Evolutionary conservation across 2,329 filamentous ascomycete species (phyloP), one percentile per base, ranked within the genome.

Genomic region (Berkeleyomyces basicola): DNA sequence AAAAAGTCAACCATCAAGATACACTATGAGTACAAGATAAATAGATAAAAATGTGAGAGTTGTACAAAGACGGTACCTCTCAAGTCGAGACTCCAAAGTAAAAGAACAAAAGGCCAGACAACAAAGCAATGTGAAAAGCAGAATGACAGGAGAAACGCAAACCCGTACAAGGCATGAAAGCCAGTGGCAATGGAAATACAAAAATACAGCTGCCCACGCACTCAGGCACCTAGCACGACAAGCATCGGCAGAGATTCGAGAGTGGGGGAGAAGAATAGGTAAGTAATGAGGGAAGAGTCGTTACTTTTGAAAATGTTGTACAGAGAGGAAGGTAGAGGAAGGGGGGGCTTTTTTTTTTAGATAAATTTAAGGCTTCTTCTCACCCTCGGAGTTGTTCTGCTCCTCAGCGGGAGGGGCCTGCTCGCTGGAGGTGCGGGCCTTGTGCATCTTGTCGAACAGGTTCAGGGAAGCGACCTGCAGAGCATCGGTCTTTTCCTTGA

Each of bases 391-490:
- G n/a, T 39, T 42, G 81, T 88, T 88, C 79, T 90, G 84, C 68
- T 80, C 84, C 73, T 88, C 84, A 66, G 81, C 71, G 70, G 76
- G 74, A 76, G 77, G 72, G 4, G 63, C 43, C 72, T 78, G 75
- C 71, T 81, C 75, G 69, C 79, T 79, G 79, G 91, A 87, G 69
- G 77, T 75, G 70, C 89, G 86, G 69, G 92, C 90, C 82, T 95
- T 95, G 88, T 99, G 92, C 89, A 99, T 96, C 87, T 97, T 96
- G 81, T 97, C 93, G 76, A 99, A 97, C 72, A 97, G 85, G 78
- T 88, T 95, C 78, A 99, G 81, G 77, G 87, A 92, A 69, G 92
- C 89, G 74, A 87, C 88, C 80, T 97, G 93, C 73, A 99, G 88
- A 77, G 96, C 92, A 69, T 97, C 93, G 71, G 89, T 95, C 89